A percentile compares a stretch with the other conserved stretches of the same genome.
Evolutionary conservation across 768 basidiomycete species (phyloP).

Genomic region (Wakefieldia striispora): DNA sequence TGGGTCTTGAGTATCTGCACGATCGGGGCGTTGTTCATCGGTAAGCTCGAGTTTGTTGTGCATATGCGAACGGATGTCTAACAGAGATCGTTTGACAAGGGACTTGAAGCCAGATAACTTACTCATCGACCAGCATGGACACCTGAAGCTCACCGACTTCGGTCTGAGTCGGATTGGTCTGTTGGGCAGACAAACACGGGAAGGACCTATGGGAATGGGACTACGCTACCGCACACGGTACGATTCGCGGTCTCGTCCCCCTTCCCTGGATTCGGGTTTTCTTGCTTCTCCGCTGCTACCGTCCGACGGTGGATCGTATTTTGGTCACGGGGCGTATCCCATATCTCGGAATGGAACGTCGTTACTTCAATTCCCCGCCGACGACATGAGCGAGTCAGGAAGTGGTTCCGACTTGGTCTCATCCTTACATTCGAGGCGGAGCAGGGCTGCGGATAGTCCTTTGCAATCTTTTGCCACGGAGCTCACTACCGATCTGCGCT

Average conservation of each 20-base stretch:
- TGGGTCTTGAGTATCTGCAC: constrained; percentile 97
- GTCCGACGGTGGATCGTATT: constrained; percentile 77
- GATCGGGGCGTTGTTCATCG: constrained; percentile 94
- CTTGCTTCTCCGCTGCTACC: constrained; percentile 73
- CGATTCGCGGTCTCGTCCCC: constrained; percentile 74
- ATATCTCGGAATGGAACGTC: constrained; percentile 59
- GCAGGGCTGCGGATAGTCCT: constrained; percentile 66
- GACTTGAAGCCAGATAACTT: constrained; percentile 98
- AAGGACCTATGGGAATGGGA: constrained; percentile 45
- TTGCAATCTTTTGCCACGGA: constrained; percentile 86
- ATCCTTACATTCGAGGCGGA: constrained; percentile 52
- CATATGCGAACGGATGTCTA: neutral
- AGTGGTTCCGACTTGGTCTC: constrained; percentile 73
- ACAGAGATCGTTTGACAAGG: constrained; percentile 41
- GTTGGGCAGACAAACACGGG: constrained; percentile 92
- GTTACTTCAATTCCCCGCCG: constrained; percentile 67
- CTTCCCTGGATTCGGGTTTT: constrained; percentile 78
- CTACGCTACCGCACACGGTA: constrained; percentile 53
- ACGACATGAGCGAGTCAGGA: constrained; percentile 86
- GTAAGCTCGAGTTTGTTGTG: constrained; percentile 43
- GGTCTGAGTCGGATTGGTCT: constrained; percentile 96
- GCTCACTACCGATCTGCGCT: constrained; percentile 77
- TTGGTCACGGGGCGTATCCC: constrained; percentile 62
- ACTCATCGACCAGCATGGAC: constrained; percentile 94
- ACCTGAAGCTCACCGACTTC: constrained; percentile 97